A percentile compares a stretch with the other conserved stretches of the same genome.
Evolutionary conservation across 139 green algal species (phyloP).

Genomic region (Chlamydomonas schloesseri): DNA sequence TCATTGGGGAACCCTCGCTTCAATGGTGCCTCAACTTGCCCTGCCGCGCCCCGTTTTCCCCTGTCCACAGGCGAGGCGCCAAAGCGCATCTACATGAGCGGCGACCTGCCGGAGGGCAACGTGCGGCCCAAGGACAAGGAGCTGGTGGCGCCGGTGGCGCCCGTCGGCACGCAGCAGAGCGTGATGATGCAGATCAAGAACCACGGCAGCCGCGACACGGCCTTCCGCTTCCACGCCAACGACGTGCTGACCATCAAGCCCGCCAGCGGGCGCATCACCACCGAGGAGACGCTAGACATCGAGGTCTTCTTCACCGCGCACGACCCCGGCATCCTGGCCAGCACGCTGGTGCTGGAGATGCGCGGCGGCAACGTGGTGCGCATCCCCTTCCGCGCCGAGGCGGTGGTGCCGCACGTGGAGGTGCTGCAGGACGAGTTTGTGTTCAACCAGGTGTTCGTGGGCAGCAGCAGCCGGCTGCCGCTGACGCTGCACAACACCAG

Average conservation of each 20-base stretch:
- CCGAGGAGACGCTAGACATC: conserved; percentile 66
- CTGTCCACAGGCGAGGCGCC: conserved; percentile 46
- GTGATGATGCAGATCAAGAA: conserved; percentile 61
- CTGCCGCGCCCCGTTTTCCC: too few relatives aligned
- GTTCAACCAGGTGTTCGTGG: conserved; percentile 72
- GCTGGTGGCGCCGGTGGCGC: conserved; percentile 64
- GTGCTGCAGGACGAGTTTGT: conserved; percentile 64
- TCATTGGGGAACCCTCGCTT: too few relatives aligned
- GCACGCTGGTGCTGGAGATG: conserved; percentile 61
- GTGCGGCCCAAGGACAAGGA: conserved; percentile 68
- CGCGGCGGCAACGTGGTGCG: conserved; percentile 70
- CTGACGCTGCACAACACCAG: conserved; percentile 76
- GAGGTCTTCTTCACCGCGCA: conserved; percentile 60
- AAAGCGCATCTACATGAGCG: conserved; percentile 47
- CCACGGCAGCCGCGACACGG: conserved; percentile 51
- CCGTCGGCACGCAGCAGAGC: conserved; percentile 61
- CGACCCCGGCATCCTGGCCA: conserved; percentile 48
- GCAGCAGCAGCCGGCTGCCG: conserved; percentile 49
- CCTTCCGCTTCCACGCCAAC: conserved; percentile 51
- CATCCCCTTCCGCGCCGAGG: conserved; percentile 69
- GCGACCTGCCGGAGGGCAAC: conserved; percentile 62
- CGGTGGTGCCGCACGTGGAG: conserved; percentile 69
- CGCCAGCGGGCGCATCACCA: conserved; percentile 46
- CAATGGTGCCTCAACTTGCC: too few relatives aligned
- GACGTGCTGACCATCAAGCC: conserved; percentile 58